A percentile compares a stretch with the other conserved stretches of the same genome.
Conservation (phyloP, 78 protist species). For the Dictyostelium capitatum region DNA sequence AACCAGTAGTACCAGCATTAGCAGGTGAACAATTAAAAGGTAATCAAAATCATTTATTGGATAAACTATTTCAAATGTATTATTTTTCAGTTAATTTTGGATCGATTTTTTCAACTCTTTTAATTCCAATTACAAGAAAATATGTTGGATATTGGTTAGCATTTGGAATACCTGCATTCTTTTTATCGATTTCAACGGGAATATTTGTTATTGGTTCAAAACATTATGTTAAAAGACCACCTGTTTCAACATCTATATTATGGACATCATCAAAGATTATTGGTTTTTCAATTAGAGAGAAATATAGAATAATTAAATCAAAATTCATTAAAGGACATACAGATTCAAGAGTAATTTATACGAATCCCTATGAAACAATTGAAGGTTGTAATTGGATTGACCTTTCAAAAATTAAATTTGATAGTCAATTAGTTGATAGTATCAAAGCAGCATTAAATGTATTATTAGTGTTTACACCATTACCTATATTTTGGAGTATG, state of each 20-base stretch:
- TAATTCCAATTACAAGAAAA: conserved; percentile 77
- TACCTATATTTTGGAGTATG: conserved; percentile 87
- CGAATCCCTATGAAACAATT: neutral
- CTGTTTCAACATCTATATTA: conserved; percentile 21
- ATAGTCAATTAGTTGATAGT: conserved; percentile 15
- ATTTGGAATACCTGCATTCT: conserved; percentile 86
- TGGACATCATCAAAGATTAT: conserved; percentile 6
- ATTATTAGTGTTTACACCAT: conserved; percentile 32
- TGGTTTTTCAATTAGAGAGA: neutral
- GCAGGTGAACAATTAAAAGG: conserved; percentile 87
- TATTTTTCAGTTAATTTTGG: conserved; percentile 88
- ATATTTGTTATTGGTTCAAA: conserved; percentile 54
- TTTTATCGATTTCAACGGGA: conserved; percentile 51
- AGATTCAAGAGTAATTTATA: neutral
- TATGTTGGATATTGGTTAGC: conserved; percentile 82
- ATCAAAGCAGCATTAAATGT: conserved; percentile 32
- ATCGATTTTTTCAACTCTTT: conserved; percentile 50
- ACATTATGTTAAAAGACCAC: conserved; percentile 62
- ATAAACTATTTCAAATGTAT: conserved; percentile 69
- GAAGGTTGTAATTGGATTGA: conserved; percentile 30
- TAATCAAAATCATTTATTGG: conserved; percentile 20
- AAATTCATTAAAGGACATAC: neutral
- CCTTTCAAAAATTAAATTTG: neutral
- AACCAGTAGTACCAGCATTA: conserved; percentile 73
- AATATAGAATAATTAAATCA: neutral